Evolutionary conservation across 768 basidiomycete species (phyloP).

Genomic region (Trichaptum fuscoviolaceum): DNA sequence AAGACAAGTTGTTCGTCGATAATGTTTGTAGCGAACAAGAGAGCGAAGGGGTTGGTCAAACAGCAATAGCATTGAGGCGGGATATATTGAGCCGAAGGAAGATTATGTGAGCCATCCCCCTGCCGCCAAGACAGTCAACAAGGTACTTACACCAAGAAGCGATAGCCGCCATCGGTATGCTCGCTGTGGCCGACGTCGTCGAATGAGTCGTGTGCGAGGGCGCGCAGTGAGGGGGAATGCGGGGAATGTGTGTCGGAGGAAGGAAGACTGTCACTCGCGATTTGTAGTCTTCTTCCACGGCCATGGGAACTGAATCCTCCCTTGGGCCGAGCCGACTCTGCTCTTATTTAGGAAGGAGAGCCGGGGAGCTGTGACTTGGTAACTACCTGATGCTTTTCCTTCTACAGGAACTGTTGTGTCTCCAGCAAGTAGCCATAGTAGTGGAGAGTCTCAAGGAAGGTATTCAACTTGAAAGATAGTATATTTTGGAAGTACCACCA

Average conservation of each 20-base stretch:
- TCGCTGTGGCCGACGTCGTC: not conserved
- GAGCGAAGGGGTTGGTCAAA: not conserved
- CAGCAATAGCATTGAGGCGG: not conserved
- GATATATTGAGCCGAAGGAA: not conserved
- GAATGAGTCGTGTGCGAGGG: not conserved
- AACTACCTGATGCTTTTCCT: too few relatives aligned
- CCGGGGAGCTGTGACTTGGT: not conserved
- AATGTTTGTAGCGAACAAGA: not conserved
- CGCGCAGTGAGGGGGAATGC: too few relatives aligned
- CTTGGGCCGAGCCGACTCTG: not conserved
- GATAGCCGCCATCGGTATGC: not conserved
- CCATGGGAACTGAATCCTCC: not conserved
- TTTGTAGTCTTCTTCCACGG: not conserved
- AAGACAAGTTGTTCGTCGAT: not conserved
- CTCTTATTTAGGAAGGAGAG: not conserved
- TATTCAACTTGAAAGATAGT: too few relatives aligned
- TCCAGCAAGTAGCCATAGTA: not conserved
- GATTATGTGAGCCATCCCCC: not conserved
- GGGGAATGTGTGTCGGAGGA: not conserved
- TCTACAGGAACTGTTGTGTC: not conserved
- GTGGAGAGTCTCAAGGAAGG: too few relatives aligned
- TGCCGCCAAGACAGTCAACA: not conserved
- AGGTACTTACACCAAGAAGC: conserved; percentile 2
- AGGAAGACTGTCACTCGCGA: not conserved
- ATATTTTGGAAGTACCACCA: too few relatives aligned